Percentiles rank a stretch among this genome's conserved stretches.
phyloP scores from a whole-genome alignment of 2,329 filamentous ascomycete genomes.

The Paecilomyces fulvus region DNA sequence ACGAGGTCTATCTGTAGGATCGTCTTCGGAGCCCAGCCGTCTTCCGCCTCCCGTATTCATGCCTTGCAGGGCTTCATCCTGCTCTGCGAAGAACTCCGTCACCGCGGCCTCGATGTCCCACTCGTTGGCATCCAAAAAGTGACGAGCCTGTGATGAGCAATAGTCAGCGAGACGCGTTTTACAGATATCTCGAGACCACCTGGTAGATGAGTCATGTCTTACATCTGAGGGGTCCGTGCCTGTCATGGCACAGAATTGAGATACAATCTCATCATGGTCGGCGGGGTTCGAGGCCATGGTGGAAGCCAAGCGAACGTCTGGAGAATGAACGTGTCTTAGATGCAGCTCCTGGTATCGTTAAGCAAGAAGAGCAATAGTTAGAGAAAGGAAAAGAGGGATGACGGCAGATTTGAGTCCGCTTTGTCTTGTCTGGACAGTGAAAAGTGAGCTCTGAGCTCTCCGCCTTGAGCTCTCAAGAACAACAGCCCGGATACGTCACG shows the following conservation, averaged over 20 bases:
- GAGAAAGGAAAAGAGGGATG: conserved; percentile 8
- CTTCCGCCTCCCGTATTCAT: conserved; percentile 18
- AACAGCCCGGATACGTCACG: conserved; percentile 25
- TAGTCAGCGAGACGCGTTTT: neutral
- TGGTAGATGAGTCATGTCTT: conserved; percentile 8
- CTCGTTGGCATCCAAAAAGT: conserved; percentile 56
- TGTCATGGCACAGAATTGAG: conserved; percentile 51
- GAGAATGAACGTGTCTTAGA: neutral
- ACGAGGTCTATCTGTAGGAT: conserved; percentile 11
- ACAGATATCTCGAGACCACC: neutral
- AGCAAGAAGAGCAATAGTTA: conserved; percentile 6
- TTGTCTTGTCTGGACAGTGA: neutral
- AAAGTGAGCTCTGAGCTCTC: conserved; percentile 1
- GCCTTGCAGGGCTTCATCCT: conserved; percentile 31
- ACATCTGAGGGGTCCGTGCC: conserved; percentile 43
- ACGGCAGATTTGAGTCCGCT: neutral
- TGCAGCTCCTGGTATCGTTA: conserved; percentile 11
- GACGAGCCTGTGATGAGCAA: conserved; percentile 49
- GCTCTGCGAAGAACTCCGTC: conserved; percentile 51
- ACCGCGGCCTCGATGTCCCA: conserved; percentile 61
- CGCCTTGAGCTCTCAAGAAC: neutral
- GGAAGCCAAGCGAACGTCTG: conserved; percentile 5
- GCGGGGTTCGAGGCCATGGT: conserved; percentile 27
- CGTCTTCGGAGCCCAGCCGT: conserved; percentile 14
- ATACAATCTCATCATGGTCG: conserved; percentile 36